Percentiles rank a stretch among this genome's conserved stretches.
phyloP scores from a whole-genome alignment of 306 rosid species.

The Nissolia schottii region DNA sequence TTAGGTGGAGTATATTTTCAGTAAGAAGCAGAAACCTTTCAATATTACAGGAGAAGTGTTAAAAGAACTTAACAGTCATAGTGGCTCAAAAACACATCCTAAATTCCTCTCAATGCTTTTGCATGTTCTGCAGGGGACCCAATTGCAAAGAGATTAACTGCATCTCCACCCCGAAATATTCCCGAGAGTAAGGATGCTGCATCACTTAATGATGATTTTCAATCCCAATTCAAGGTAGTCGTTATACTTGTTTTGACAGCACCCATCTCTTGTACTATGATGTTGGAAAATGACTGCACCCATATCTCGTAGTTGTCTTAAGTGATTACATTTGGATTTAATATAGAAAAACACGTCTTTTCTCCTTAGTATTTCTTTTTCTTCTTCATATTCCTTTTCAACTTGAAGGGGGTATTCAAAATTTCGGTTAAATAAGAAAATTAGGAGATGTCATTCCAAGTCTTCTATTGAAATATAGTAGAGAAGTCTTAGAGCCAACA shows the following conservation, averaged over 20 bases:
- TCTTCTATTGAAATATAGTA: neutral
- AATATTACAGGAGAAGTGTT: constrained; percentile 5
- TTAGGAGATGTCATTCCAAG: neutral
- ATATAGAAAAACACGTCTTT: neutral
- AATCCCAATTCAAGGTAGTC: constrained; percentile 51
- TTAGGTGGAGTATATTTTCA: neutral
- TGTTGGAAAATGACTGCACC: neutral
- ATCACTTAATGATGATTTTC: constrained; percentile 42
- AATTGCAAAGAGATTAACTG: constrained; percentile 62
- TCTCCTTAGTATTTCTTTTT: neutral
- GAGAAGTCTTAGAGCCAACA: neutral
- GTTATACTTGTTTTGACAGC: constrained; percentile 8
- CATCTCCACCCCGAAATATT: constrained; percentile 53
- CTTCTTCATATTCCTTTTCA: neutral
- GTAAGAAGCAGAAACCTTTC: constrained; percentile 9
- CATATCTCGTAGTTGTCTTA: constrained; percentile 8
- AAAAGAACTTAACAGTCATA: constrained; percentile 16
- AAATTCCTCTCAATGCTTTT: constrained; percentile 14
- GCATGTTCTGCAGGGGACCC: constrained; percentile 66
- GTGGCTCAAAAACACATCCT: constrained; percentile 1
- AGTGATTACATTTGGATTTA: neutral
- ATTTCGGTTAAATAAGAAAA: neutral
- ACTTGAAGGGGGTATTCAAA: neutral
- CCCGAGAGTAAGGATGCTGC: constrained; percentile 51
- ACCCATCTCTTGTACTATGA: neutral